Percentiles rank a stretch among this genome's conserved stretches.
These are phyloP conservation scores for Crithidia sp. DNA, from an alignment of 208 protist genomes.

Conservation along the genomic window DNA sequence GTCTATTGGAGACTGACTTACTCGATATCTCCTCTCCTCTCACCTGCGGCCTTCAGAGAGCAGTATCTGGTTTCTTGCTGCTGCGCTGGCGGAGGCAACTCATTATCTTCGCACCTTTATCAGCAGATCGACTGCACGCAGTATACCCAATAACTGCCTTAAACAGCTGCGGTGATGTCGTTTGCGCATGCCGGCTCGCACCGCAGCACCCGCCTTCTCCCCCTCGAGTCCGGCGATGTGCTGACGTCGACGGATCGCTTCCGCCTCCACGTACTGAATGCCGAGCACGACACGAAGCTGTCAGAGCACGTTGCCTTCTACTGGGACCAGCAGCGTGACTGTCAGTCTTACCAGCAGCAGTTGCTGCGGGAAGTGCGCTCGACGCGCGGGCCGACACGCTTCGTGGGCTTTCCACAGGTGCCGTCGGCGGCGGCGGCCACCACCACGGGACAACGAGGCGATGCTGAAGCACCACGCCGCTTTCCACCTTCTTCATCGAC, in stretches of 20 bases:
- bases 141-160: too few relatives aligned
- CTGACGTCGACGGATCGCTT: constrained; percentile 39
- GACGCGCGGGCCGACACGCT: constrained; percentile 43
- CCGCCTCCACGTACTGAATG: constrained; percentile 42
- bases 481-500: background rate
- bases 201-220: constrained; percentile 62
- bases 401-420: constrained; percentile 52
- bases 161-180: constrained; percentile 33
- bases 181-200: constrained; percentile 41
- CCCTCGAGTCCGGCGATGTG: constrained; percentile 45
- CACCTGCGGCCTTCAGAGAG: too few relatives aligned
- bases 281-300: constrained; percentile 29
- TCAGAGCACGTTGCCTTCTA: constrained; percentile 55
- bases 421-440: background rate
- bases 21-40: too few relatives aligned
- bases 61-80: too few relatives aligned
- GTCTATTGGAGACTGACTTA: too few relatives aligned
- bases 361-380: constrained; percentile 55
- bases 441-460: background rate
- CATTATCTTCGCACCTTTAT: too few relatives aligned
- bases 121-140: too few relatives aligned
- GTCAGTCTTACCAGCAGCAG: constrained; percentile 26
- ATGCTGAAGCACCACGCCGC: background rate
- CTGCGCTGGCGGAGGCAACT: too few relatives aligned
- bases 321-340: constrained; percentile 32